phyloP scores from a whole-genome alignment of 805 yeast genomes.

The Pichia ethanolica region DNA sequence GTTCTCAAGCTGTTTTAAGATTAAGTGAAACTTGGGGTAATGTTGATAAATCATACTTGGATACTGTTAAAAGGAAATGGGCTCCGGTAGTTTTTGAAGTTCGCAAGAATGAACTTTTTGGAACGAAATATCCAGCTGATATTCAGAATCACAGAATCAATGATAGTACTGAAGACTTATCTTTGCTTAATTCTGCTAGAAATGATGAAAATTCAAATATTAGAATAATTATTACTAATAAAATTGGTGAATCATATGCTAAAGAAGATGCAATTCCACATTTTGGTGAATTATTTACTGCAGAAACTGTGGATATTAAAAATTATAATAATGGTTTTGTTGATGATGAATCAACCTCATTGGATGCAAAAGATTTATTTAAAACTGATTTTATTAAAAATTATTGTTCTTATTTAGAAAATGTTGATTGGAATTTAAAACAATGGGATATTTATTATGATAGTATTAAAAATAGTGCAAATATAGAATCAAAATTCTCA shows the following conservation, averaged over 20 bases:
- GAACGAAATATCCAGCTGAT: slow-evolving; percentile 30
- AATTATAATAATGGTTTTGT: neutral
- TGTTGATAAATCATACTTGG: slow-evolving; percentile 53
- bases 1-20: slow-evolving; percentile 77
- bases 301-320: slow-evolving; percentile 1
- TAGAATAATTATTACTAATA: slow-evolving; percentile 80
- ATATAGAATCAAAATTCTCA: neutral
- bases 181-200: neutral
- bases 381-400: slow-evolving; percentile 32
- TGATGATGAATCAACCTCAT: slow-evolving; percentile 17
- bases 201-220: neutral
- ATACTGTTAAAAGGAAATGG: slow-evolving; percentile 72
- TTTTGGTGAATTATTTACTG: slow-evolving; percentile 75
- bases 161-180: neutral
- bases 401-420: slow-evolving; percentile 57
- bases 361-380: neutral
- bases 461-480: slow-evolving; percentile 10
- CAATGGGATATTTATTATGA: slow-evolving; percentile 75
- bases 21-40: slow-evolving; percentile 67
- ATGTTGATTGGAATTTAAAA: slow-evolving; percentile 63
- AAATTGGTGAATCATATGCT: slow-evolving; percentile 69
- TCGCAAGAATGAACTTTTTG: slow-evolving; percentile 41
- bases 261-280: slow-evolving; percentile 79
- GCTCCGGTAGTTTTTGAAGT: slow-evolving; percentile 87
- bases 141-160: neutral